Evolutionary conservation across 73 alveolate species (phyloP).

Genomic region (Paramecium caudatum): DNA sequence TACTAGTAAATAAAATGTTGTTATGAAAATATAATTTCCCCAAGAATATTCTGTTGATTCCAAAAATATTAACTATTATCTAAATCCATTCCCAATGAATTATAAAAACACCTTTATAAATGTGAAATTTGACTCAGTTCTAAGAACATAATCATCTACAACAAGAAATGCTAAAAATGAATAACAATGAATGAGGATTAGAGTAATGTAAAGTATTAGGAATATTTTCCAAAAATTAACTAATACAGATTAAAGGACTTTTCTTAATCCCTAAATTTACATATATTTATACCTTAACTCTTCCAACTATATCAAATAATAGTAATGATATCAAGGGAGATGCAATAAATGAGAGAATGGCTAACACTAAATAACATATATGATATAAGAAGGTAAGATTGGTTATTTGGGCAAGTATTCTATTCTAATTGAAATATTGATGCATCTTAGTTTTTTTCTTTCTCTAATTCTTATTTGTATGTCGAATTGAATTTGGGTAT

Average conservation of each 20-base stretch:
- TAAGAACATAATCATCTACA: neutral
- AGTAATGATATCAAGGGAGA: conserved; percentile 29
- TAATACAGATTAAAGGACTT: neutral
- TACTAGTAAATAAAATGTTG: neutral
- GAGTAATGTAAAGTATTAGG: neutral
- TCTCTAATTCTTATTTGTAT: neutral
- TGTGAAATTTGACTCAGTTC: neutral
- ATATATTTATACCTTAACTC: neutral
- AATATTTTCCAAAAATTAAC: neutral
- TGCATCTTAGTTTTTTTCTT: conserved; percentile 19
- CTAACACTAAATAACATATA: conserved; percentile 16
- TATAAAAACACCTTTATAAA: conserved; percentile 14
- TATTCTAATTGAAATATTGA: neutral
- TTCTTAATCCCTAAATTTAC: conserved; percentile 20
- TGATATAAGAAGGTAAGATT: conserved; percentile 18
- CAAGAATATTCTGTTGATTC: conserved; percentile 3
- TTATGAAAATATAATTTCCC: conserved; percentile 48
- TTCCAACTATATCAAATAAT: conserved; percentile 18
- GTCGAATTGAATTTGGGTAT: neutral
- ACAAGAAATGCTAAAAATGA: conserved; percentile 33
- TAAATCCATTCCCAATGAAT: conserved; percentile 42
- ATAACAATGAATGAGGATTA: conserved; percentile 49
- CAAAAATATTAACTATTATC: neutral
- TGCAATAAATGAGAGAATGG: neutral
- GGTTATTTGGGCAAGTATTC: neutral